Evolutionary conservation across 176 grass and related monocot species (phyloP).

Genomic region (Paspalum vaginatum): DNA sequence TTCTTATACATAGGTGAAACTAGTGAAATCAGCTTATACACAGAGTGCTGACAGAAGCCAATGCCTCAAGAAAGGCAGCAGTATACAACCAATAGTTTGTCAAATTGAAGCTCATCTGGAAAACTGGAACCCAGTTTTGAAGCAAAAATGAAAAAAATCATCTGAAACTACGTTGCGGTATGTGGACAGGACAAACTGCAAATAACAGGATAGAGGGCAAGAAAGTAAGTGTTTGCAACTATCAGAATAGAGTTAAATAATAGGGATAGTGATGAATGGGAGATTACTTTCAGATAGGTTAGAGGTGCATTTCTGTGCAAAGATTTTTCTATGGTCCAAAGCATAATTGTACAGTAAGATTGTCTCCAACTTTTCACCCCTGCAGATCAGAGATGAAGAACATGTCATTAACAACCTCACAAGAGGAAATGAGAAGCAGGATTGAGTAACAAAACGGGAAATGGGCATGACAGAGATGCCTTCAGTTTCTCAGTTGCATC

Average conservation of each 20-base stretch:
- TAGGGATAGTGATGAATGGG: not conserved
- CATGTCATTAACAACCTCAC: conserved; percentile 35
- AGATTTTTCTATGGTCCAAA: conserved; percentile 63
- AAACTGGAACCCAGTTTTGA: conserved; percentile 30
- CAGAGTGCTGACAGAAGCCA: conserved; percentile 30
- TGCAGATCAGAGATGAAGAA: conserved; percentile 49
- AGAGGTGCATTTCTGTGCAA: conserved; percentile 68
- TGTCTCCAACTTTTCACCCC: conserved; percentile 72
- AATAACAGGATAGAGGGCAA: not conserved
- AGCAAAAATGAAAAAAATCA: conserved; percentile 9
- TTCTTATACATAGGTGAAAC: conserved; percentile 32
- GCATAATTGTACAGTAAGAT: conserved; percentile 59
- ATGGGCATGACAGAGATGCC: conserved; percentile 19
- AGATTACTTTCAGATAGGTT: conserved; percentile 65
- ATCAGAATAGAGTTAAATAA: conserved; percentile 10
- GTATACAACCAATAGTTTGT: conserved; percentile 22
- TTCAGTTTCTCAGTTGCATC: conserved; percentile 7
- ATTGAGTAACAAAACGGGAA: conserved; percentile 28
- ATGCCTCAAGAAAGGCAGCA: conserved; percentile 18
- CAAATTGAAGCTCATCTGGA: conserved; percentile 39
- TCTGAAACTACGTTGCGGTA: conserved; percentile 38
- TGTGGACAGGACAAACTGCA: conserved; percentile 53
- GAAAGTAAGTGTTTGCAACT: conserved; percentile 29
- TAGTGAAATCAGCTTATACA: conserved; percentile 44
- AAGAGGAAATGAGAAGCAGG: conserved; percentile 23